phyloP scores from a whole-genome alignment of 306 rosid species.

The Luffa acutangula region DNA sequence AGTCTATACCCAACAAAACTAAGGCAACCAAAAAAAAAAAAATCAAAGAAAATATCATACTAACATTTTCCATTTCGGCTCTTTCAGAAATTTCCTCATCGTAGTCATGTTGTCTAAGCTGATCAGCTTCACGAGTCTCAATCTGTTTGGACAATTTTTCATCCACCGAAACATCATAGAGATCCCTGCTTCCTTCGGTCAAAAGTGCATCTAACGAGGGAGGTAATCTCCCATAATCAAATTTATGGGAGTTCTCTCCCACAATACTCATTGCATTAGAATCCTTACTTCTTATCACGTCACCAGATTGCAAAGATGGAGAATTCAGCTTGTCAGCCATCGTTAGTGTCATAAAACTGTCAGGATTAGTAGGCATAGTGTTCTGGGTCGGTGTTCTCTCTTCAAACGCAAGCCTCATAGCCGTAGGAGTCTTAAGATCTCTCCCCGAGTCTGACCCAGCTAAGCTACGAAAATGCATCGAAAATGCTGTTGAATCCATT shows the following conservation, averaged over 20 bases:
- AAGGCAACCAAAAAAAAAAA: neutral
- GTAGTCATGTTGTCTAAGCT: neutral
- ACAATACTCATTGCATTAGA: conserved; percentile 73
- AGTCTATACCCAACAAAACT: neutral
- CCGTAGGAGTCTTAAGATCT: conserved; percentile 65
- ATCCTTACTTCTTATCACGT: conserved; percentile 32
- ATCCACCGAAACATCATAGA: conserved; percentile 19
- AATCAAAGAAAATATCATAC: neutral
- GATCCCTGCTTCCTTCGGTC: conserved; percentile 41
- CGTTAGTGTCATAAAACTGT: conserved; percentile 59
- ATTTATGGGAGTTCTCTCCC: conserved; percentile 34
- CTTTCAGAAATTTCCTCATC: conserved; percentile 7
- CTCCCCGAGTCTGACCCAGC: conserved; percentile 62
- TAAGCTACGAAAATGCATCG: conserved; percentile 84
- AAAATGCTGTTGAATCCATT: conserved; percentile 84
- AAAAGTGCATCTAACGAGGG: conserved; percentile 54
- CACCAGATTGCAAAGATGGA: conserved; percentile 19
- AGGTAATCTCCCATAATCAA: conserved; percentile 43
- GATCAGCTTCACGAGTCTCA: conserved; percentile 9
- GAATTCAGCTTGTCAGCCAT: conserved; percentile 27
- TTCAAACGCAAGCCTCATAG: conserved; percentile 29
- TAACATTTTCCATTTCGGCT: conserved; percentile 11
- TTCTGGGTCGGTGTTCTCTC: conserved; percentile 34
- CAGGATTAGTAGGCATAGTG: conserved; percentile 25
- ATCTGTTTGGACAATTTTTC: conserved; percentile 5